These are phyloP conservation scores for Filobasidium floriforme DNA, from an alignment of 768 basidiomycete genomes.

Conservation along the genomic window DNA sequence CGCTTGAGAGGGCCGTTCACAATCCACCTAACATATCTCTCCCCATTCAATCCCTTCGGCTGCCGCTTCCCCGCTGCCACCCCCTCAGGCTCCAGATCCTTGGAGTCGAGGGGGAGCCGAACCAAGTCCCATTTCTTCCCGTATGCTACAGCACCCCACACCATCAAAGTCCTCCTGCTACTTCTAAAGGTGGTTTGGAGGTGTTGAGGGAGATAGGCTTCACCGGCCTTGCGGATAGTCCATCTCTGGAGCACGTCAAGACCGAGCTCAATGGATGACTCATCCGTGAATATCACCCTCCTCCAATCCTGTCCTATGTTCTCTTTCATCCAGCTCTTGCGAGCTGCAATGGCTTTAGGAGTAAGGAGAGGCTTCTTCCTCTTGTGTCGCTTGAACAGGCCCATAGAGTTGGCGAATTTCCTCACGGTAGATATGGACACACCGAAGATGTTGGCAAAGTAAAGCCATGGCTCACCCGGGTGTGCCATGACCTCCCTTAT, in stretches of 20 bases:
- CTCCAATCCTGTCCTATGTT: conserved; percentile 1
- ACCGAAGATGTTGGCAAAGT: neutral
- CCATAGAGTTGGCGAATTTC: neutral
- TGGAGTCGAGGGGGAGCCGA: too few species aligned
- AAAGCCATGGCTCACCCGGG: neutral
- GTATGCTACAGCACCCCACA: too few species aligned
- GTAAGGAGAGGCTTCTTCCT: neutral
- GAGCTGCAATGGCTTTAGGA: neutral
- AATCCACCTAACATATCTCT: too few species aligned
- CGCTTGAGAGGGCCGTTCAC: too few species aligned
- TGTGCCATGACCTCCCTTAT: neutral
- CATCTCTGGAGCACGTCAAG: neutral
- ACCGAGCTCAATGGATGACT: neutral
- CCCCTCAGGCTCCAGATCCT: too few species aligned
- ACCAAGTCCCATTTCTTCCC: too few species aligned
- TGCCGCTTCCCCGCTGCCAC: too few species aligned
- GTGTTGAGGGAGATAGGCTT: too few species aligned
- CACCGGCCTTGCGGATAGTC: neutral
- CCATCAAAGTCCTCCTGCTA: too few species aligned
- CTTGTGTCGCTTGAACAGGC: neutral
- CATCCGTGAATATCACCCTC: neutral
- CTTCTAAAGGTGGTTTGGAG: too few species aligned
- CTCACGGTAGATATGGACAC: neutral
- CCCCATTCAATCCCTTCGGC: too few species aligned
- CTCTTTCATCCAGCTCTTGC: neutral